Conservation (phyloP, 768 basidiomycete species). For the Boletellus emodensis region DNA sequence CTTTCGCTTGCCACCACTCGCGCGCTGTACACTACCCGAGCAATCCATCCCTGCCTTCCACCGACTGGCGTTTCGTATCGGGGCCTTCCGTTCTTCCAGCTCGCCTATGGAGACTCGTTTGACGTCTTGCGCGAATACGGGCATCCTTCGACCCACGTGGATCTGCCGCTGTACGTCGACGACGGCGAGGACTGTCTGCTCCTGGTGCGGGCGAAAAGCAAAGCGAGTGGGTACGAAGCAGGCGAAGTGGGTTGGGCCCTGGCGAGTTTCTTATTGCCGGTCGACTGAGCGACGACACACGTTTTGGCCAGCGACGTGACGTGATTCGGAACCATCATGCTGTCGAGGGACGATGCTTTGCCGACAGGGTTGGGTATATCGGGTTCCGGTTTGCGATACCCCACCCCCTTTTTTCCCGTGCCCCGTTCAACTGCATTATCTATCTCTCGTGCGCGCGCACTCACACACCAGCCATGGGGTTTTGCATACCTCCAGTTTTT, state of each 20-base stretch:
- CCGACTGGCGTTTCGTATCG: slow-evolving; percentile 63
- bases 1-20: slow-evolving; percentile 31
- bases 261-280: slow-evolving; percentile 73
- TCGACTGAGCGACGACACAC: slow-evolving; percentile 31
- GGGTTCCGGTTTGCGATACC: slow-evolving; percentile 14
- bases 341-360: slow-evolving; percentile 1
- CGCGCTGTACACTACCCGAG: slow-evolving; percentile 62
- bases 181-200: slow-evolving; percentile 74
- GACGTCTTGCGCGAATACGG: slow-evolving; percentile 74
- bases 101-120: slow-evolving; percentile 58
- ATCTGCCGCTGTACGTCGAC: slow-evolving; percentile 75
- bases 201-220: slow-evolving; percentile 52
- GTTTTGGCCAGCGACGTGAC: slow-evolving; percentile 3
- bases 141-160: slow-evolving; percentile 69
- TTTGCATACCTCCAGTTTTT: neutral
- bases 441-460: slow-evolving; percentile 3
- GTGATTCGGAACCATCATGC: neutral
- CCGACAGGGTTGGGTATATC: slow-evolving; percentile 1
- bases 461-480: neutral
- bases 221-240: slow-evolving; percentile 20
- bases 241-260: slow-evolving; percentile 74
- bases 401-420: neutral
- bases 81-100: slow-evolving; percentile 71
- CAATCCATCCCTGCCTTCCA: slow-evolving; percentile 65
- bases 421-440: slow-evolving; percentile 9